phyloP scores from a whole-genome alignment of 768 basidiomycete species.

The Hirschioporus abietinus region DNA sequence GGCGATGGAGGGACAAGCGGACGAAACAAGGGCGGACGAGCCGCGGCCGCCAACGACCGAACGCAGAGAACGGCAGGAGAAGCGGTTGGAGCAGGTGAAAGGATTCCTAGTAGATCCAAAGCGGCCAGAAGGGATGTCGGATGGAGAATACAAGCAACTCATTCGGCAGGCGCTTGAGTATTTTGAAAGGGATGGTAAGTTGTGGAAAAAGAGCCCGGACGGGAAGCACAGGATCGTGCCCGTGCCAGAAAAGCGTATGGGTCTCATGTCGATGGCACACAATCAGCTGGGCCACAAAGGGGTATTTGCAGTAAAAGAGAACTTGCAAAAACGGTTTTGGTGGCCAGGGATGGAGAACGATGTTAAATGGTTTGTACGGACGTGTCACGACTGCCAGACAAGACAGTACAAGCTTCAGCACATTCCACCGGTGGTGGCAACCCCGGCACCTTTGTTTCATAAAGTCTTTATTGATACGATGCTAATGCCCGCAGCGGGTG shows the following conservation, averaged over 20 bases:
- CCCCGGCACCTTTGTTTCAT: conserved; percentile 21
- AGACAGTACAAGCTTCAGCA: background rate
- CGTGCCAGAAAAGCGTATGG: conserved; percentile 1
- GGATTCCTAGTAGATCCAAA: background rate
- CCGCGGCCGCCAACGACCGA: background rate
- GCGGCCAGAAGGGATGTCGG: conserved; percentile 1
- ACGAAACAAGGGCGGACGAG: background rate
- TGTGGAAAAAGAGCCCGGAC: conserved; percentile 13
- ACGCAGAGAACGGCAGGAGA: background rate
- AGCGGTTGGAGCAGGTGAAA: background rate
- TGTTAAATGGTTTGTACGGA: conserved; percentile 24
- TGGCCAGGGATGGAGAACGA: conserved; percentile 25
- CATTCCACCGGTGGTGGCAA: conserved; percentile 16
- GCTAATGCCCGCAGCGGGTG: conserved; percentile 12
- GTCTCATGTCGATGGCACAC: conserved; percentile 13
- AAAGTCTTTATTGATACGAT: conserved; percentile 11
- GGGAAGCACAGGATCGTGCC: conserved; percentile 18
- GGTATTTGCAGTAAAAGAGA: conserved; percentile 12
- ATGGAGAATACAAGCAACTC: background rate
- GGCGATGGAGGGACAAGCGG: conserved; percentile 7
- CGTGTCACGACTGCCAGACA: conserved; percentile 11
- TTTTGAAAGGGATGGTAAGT: background rate
- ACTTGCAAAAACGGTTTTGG: conserved; percentile 21
- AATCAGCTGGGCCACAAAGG: conserved; percentile 20
- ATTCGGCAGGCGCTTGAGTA: conserved; percentile 9